Conservation (phyloP, 2,329 filamentous ascomycete species). For the Colletotrichum tamarilloi region DNA sequence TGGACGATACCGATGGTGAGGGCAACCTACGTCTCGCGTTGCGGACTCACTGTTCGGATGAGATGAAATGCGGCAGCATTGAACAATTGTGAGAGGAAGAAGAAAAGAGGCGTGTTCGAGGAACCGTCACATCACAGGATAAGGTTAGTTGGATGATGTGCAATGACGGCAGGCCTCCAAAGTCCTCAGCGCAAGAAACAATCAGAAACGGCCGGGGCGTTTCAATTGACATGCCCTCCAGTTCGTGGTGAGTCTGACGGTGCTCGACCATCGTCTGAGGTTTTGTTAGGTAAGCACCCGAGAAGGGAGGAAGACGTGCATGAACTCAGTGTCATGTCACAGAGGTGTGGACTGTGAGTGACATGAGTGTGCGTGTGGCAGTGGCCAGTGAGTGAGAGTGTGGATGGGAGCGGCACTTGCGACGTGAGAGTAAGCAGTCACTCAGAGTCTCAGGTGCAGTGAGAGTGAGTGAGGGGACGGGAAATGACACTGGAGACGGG, state of each 20-base stretch:
- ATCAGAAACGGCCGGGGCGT: conserved; percentile 24
- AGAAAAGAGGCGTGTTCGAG: neutral
- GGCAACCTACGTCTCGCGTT: neutral
- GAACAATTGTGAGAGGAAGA: neutral
- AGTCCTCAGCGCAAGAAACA: neutral
- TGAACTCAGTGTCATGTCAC: neutral
- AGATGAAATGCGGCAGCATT: neutral
- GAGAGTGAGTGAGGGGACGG: neutral
- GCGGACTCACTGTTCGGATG: neutral
- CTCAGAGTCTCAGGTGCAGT: no score
- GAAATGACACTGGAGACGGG: conserved; percentile 4
- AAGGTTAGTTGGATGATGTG: conserved; percentile 2
- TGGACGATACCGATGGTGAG: neutral
- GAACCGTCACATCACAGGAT: neutral
- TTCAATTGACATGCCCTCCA: conserved; percentile 8
- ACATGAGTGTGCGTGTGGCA: neutral
- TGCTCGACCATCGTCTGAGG: conserved; percentile 17
- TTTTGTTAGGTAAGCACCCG: conserved; percentile 6
- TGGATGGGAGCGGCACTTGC: neutral
- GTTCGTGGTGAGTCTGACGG: neutral
- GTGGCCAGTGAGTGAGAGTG: neutral
- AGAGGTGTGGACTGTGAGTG: neutral
- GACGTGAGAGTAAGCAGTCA: neutral
- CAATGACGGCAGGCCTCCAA: neutral
- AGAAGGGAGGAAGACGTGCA: neutral